Evolutionary conservation across 2,329 filamentous ascomycete species (phyloP), one percentile per base, ranked within the genome.

Genomic region (Pseudogymnoascus verrucosus): DNA sequence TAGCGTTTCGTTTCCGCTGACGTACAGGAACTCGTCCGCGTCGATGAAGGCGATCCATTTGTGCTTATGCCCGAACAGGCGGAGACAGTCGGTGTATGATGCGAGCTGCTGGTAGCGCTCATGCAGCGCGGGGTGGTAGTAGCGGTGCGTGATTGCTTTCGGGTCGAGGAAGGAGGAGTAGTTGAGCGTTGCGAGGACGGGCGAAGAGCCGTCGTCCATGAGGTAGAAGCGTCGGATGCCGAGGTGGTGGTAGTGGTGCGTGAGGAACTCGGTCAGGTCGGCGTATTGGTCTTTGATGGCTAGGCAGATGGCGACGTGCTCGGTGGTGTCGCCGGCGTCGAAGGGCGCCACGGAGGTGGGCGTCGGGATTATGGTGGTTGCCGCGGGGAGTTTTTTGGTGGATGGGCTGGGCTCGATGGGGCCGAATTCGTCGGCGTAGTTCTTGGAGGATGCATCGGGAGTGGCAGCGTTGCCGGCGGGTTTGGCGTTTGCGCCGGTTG

Each of bases 1-100:
- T 2, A 74, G 61, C 0, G 69, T 73, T 57, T 73, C 67, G 2
- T 65, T 61, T 1, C 63, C 63, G 12, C 67, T 42, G 42, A 67
- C 67, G 16, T 69, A 63, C 5, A 70, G 64, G 44, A 69, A 72
- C 60, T 72, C 73, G 62, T 75, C 72, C 19, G 65, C 67, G 65
- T 74, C 73, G 31, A 75, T 65, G 62, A 72, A 74, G 7, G 69
- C 73, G 16, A 74, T 71, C 72, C 73, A 74, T 8, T 67, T 72
- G 64, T 74, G 72, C 12, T 66, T 66, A 12, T 64, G 64, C 26
- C 70, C 68, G 44, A 69, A 71, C 7, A 63, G 62, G 16, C 65
- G 59, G 34, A 67, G 64, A 57, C 71, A 72, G 28, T 67, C 34
- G 7, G 60, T 61, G 64, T 73, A 72, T 8, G 69, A 63, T 2